Evolutionary conservation across 1,139 yeast species (phyloP).

Genomic region (Blastobotrys petasosporus): DNA sequence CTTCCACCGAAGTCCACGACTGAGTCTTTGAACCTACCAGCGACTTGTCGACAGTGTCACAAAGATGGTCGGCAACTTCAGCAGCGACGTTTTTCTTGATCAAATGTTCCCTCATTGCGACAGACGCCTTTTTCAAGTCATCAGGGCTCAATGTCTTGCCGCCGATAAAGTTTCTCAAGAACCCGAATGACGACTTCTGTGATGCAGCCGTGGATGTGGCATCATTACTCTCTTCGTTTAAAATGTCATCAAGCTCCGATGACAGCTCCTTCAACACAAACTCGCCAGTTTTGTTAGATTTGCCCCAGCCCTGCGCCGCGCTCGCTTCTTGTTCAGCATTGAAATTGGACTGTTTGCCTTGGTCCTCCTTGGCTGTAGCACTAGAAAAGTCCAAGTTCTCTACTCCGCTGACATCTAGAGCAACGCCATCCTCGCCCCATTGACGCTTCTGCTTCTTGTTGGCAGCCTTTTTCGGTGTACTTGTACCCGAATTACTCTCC

Average conservation of each 20-base stretch:
- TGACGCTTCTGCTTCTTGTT: conserved; percentile 38
- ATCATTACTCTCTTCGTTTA: conserved; percentile 22
- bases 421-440: conserved; percentile 48
- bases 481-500: conserved; percentile 2
- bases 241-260: conserved; percentile 41
- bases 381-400: conserved; percentile 40
- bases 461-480: conserved; percentile 13
- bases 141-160: conserved; percentile 51
- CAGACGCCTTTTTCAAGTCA: conserved; percentile 40
- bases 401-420: conserved; percentile 39
- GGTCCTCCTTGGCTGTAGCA: conserved; percentile 21
- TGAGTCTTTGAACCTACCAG: conserved; percentile 61
- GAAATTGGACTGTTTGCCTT: conserved; percentile 29
- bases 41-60: conserved; percentile 53
- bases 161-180: conserved; percentile 52
- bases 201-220: neutral
- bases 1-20: conserved; percentile 57
- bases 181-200: conserved; percentile 38
- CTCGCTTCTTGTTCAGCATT: conserved; percentile 38
- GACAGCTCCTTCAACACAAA: conserved; percentile 47
- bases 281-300: conserved; percentile 42
- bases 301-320: conserved; percentile 39
- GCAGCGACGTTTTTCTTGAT: conserved; percentile 50
- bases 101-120: conserved; percentile 43
- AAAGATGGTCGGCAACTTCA: conserved; percentile 52